A percentile compares a stretch with the other conserved stretches of the same genome.
phyloP scores from a whole-genome alignment of 2,329 filamentous ascomycete species.

The Tolypocladium capitatum region DNA sequence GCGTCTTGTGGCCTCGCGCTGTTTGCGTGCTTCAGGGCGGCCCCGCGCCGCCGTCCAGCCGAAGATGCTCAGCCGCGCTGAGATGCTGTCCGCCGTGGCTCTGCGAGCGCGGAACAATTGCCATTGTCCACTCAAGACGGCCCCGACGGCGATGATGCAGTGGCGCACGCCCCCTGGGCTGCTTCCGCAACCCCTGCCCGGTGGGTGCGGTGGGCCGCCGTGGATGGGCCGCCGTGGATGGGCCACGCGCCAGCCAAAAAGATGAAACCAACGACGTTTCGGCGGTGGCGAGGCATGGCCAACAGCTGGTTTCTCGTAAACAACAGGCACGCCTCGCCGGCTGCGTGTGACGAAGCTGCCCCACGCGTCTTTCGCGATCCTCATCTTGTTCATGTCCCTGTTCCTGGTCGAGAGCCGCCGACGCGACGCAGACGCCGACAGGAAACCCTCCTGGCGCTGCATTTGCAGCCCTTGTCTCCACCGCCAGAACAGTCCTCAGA shows the following conservation, averaged over 20 bases:
- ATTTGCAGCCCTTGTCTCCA: background rate
- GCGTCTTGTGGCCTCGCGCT: background rate
- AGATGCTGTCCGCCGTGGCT: background rate
- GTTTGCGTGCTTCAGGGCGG: background rate
- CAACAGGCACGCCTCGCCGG: background rate
- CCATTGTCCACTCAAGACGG: background rate
- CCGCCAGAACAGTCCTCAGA: background rate
- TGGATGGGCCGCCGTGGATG: constrained; percentile 4
- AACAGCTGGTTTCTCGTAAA: background rate
- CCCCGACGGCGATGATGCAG: background rate
- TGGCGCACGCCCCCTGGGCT: background rate
- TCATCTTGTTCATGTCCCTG: no score
- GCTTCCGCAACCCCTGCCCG: background rate
- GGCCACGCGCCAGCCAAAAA: constrained; percentile 6
- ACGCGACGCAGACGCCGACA: background rate
- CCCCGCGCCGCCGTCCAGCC: background rate
- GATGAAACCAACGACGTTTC: constrained; percentile 15
- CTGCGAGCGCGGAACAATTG: background rate
- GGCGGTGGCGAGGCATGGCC: constrained; percentile 1
- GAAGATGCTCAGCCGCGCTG: background rate
- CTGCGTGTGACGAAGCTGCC: background rate
- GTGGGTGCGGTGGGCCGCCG: background rate
- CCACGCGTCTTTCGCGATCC: background rate
- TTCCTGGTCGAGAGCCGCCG: no score
- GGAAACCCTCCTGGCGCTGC: background rate